Evolutionary conservation across 2,329 filamentous ascomycete species (phyloP).

Genomic region (Conoideocrella luteorostrata): DNA sequence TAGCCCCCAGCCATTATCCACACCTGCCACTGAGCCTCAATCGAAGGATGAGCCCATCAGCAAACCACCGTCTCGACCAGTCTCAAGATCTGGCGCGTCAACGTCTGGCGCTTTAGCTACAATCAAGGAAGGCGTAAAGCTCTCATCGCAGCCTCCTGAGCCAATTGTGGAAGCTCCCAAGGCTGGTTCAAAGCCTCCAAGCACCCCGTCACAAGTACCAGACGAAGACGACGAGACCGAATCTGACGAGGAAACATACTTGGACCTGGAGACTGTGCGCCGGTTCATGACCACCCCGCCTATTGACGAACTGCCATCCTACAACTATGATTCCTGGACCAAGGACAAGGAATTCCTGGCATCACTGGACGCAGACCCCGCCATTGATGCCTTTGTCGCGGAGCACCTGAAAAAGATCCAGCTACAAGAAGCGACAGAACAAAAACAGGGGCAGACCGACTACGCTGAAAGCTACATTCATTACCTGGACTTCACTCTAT

Average conservation of each 20-base stretch:
- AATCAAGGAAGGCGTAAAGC: neutral
- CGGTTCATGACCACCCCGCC: slow-evolving; percentile 49
- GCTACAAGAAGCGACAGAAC: slow-evolving; percentile 28
- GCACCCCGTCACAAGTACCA: slow-evolving; percentile 42
- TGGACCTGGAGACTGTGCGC: slow-evolving; percentile 42
- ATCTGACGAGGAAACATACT: slow-evolving; percentile 45
- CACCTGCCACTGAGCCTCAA: slow-evolving; percentile 3
- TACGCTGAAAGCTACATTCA: slow-evolving; percentile 43
- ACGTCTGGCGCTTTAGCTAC: neutral
- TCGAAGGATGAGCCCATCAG: neutral
- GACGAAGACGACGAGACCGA: slow-evolving; percentile 49
- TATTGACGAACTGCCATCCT: slow-evolving; percentile 46
- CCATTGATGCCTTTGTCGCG: slow-evolving; percentile 40
- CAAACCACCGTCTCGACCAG: slow-evolving; percentile 4
- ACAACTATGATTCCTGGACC: slow-evolving; percentile 39
- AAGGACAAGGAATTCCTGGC: slow-evolving; percentile 39
- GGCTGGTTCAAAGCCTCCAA: slow-evolving; percentile 29
- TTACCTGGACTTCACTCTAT: slow-evolving; percentile 51
- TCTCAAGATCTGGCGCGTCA: slow-evolving; percentile 6
- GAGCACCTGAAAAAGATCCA: slow-evolving; percentile 37
- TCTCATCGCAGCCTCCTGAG: neutral
- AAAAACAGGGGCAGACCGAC: slow-evolving; percentile 30
- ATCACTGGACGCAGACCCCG: slow-evolving; percentile 32
- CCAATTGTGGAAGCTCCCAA: slow-evolving; percentile 22
- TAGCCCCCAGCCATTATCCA: slow-evolving; percentile 7